Evolutionary conservation across 2,329 filamentous ascomycete genomes (phyloP), one percentile per base, ranked within the genome.

Genomic region (Akanthomyces lecanii): DNA sequence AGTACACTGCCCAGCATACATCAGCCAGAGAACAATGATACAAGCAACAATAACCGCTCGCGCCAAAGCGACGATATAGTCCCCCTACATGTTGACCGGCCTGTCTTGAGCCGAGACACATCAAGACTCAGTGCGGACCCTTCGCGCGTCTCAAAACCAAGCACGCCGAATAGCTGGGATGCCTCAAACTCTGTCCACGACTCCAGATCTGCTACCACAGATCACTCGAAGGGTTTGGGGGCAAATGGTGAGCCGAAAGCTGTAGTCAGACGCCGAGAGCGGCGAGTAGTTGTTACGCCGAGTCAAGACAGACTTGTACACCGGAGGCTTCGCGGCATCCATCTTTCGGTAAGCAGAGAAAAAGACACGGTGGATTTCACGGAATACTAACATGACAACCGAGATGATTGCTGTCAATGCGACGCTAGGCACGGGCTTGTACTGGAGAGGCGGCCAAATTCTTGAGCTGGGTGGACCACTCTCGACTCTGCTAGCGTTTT

Each of bases 351-450:
- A 57, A 52, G 69, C 67, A 18, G 25, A 23, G 2, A 18, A 14
- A 7, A 11, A n/a, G 4, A 42, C 10, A 2, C 28, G 1, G 14
- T 11, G 25, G 1, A 5, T 4, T 36, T 2, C 8, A 5, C 6
- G 2, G 14, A 25, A 18, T 18, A 47, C 44, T 58, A n/a, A 48
- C 42, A 38, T 16, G 3, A 12, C 5, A 6, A 8, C 3, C 12
- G 42, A 72, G 71, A 72, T 72, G 70, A 72, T 71, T 45, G 69
- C 70, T 6, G 64, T 72, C 42, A 72, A 72, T 60, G 68, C 66
- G 0, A 73, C 69, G 0, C 64, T 72, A 0, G 70, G 71, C 1
- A 67, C 67, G 1, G 71, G 70, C 5, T 66, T 73, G 10, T 73
- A 72, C 64, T 72, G 70, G 70, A 66, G 70, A 45, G 69, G 71